Conservation (phyloP, 2,329 filamentous ascomycete genomes). For the Aspergillus carbonarius region DNA sequence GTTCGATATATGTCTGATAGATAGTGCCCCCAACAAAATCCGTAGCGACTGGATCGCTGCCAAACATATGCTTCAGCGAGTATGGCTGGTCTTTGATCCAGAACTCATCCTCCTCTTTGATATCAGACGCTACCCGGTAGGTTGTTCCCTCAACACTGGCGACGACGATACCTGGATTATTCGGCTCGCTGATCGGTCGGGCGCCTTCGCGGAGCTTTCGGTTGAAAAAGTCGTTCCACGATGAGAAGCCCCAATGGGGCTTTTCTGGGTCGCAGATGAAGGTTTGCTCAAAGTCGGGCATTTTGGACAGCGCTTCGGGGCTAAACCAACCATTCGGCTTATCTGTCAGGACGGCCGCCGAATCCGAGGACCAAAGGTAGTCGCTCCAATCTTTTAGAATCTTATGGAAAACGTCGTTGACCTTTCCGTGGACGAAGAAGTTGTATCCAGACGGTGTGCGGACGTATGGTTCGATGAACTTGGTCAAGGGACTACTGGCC, state of each 20-base stretch:
- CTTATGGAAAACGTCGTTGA: neutral
- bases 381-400: neutral
- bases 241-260: neutral
- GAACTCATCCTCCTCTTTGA: constrained; percentile 60
- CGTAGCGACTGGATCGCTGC: neutral
- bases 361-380: neutral
- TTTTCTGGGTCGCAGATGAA: neutral
- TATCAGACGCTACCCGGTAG: constrained; percentile 52
- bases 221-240: constrained; percentile 69
- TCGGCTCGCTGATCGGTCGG: constrained; percentile 60
- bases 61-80: constrained; percentile 3
- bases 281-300: neutral
- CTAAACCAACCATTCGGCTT: neutral
- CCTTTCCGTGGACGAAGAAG: neutral
- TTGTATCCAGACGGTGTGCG: neutral
- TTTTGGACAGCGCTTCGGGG: neutral
- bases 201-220: constrained; percentile 53
- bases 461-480: neutral
- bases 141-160: constrained; percentile 65
- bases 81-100: constrained; percentile 42
- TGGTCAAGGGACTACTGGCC: neutral
- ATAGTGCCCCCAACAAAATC: neutral
- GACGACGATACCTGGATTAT: constrained; percentile 49
- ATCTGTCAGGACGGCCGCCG: neutral
- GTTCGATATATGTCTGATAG: constrained; percentile 1